Base-by-base conservation (phyloP, 768 basidiomycete species). In the Lactarius trivialis region DNA sequence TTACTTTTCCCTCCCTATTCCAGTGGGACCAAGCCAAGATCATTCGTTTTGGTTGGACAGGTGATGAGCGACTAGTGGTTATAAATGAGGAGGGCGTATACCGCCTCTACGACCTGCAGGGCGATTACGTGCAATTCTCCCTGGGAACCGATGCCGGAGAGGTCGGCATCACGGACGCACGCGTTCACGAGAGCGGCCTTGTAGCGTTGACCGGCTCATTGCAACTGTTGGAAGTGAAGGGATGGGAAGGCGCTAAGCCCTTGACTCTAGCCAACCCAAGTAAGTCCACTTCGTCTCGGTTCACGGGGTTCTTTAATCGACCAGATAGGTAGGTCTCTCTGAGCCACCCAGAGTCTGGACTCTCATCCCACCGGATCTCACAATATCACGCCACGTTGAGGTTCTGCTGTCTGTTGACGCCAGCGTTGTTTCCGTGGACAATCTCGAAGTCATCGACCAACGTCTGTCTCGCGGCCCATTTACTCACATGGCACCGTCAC, bases 1-100 rank as follows among this genome's bases (percentile, higher is more conserved):
- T 61, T 49, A 32, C 65, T 70, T 67, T 36, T 51, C 67, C 60
- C 61, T 41, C 51, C 67, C n/a, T 5, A 41, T 58, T 61, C 65
- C 69, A 96, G 93, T 98, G 95, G 95, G 94, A 96, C 61, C 87
- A 93, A 69, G 83, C 84, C 58, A 88, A 82, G 68, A 86, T 97
- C 48, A 75, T 93, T 56, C 81, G 84, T 49, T 89, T 92, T 67
- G 91, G 91, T 24, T 93, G 91, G 91, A 89, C 89, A 0, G 70
- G 75, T n/a, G 85, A 91, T 68, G 92, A 95, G 71, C 80, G 84
- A 41, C 79, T 99, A 37, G 84, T 87, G 0, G 82, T 98, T 15
- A 75, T 98, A 41, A 91, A 94, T 70, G 93, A 96, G 73, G 94
- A 98, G 68, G 95, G 96, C 28, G 80, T 82, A 7, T 99, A 97